phyloP scores from a whole-genome alignment of 306 rosid genomes.

The Parietaria judaica region DNA sequence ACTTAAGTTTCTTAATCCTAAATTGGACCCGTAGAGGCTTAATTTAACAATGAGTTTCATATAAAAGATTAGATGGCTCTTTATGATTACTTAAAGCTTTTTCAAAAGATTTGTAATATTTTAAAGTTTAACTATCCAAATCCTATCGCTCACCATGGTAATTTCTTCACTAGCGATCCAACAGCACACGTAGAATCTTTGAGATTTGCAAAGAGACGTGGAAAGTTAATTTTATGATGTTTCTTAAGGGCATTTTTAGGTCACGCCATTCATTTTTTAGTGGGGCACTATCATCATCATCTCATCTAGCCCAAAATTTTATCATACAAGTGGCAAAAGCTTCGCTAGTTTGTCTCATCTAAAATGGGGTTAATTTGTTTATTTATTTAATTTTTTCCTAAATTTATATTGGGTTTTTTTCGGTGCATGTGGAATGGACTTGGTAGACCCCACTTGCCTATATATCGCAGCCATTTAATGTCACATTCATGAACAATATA shows the following conservation, averaged over 20 bases:
- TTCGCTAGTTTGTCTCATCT: not conserved
- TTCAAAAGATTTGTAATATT: too few species aligned
- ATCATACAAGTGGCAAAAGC: not conserved
- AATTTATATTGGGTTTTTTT: not conserved
- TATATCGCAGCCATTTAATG: not conserved
- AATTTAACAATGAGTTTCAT: too few species aligned
- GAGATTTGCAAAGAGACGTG: not conserved
- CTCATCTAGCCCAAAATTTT: slow-evolving; percentile 1
- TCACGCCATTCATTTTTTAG: not conserved
- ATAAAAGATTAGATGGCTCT: too few species aligned
- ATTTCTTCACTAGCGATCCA: too few species aligned
- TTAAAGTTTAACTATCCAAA: too few species aligned
- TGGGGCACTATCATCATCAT: not conserved
- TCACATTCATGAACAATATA: not conserved
- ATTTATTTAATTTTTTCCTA: not conserved
- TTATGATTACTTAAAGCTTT: too few species aligned
- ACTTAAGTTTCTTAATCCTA: too few species aligned
- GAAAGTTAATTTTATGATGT: not conserved
- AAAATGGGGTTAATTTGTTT: not conserved
- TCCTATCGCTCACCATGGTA: too few species aligned
- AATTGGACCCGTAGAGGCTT: too few species aligned
- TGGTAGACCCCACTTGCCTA: slow-evolving; percentile 7
- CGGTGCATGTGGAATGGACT: slow-evolving; percentile 2
- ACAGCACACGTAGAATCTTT: too few species aligned
- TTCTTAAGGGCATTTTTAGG: not conserved